Evolutionary conservation across 805 yeast genomes (phyloP).

Genomic region (Barnettozyma sp.): DNA sequence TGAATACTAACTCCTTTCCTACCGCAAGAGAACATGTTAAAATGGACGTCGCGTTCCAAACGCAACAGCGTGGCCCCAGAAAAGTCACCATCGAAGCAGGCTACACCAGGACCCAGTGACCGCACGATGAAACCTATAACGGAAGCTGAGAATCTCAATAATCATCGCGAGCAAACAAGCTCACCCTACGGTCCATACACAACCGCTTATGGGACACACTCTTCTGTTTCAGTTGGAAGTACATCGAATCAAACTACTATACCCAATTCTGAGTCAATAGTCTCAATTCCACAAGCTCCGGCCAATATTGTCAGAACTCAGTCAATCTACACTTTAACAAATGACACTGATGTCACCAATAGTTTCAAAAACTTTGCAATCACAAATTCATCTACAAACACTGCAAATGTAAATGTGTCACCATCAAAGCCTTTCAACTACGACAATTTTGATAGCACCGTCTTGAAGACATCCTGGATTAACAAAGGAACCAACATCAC

Average conservation of each 20-base stretch:
- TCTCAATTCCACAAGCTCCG: slow-evolving; percentile 3
- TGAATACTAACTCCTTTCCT: slow-evolving; percentile 7
- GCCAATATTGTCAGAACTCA: slow-evolving; percentile 6
- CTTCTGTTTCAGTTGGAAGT: slow-evolving; percentile 1
- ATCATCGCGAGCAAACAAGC: slow-evolving; percentile 3
- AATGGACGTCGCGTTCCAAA: slow-evolving; percentile 25
- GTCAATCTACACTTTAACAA: slow-evolving; percentile 7
- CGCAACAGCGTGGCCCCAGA: slow-evolving; percentile 22
- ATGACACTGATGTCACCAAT: slow-evolving; percentile 3
- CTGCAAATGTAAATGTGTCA: no score
- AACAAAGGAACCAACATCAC: slow-evolving; percentile 38
- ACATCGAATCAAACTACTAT: slow-evolving; percentile 1
- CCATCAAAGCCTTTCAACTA: slow-evolving; percentile 19
- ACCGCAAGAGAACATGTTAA: no score
- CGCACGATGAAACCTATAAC: slow-evolving; percentile 5
- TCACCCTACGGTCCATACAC: slow-evolving; percentile 2
- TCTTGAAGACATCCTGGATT: slow-evolving; percentile 53
- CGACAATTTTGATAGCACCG: slow-evolving; percentile 32
- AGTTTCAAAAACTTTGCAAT: slow-evolving; percentile 4
- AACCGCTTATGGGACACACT: slow-evolving; percentile 1
- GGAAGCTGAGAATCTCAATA: no score
- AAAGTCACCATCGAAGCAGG: slow-evolving; percentile 6
- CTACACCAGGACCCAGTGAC: no score
- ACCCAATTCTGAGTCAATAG: slow-evolving; percentile 6
- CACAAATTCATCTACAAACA: no score